Evolutionary conservation across 1,284 basidiomycete species (phyloP), one percentile per base, ranked within the genome.

Genomic region (Rhizopogon hawkerae): DNA sequence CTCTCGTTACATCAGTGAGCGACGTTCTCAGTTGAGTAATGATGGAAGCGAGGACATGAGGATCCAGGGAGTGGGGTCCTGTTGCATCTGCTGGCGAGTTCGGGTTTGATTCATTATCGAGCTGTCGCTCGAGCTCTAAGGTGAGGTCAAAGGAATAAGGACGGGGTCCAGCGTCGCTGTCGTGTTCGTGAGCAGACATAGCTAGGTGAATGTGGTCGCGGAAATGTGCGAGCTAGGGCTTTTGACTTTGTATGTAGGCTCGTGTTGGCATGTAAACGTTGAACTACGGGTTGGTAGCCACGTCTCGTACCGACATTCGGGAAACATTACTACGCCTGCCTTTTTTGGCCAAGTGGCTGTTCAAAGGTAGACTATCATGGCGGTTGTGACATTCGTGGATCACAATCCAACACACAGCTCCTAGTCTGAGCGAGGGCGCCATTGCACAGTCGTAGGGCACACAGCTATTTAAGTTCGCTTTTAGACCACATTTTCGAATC

Each of bases 121-220:
- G 76, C 66, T 88, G 79, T 45, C 75, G 78, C 63, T 89, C 86
- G 52, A 89, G 77, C 58, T 86, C 85, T 54, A 89, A 75, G 39
- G 77, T 76, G 51, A 87, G 75, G 64, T 89, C 87, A 57, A 89
- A 86, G 35, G 86, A 88, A 55, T 74, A 81, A 21, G 74, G 79
- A 16, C 76, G 72, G 46, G 60, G 49, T 33, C 41, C 46, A 10
- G 33, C 2, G 35, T 60, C 49, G 23, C 34, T 35, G 39, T 18
- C 21, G 10, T 45, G 35, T 37, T 56, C 48, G 11, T 48, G 45
- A 21, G 44, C 52, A 47, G 60, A 41, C 65, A 65, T 64, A 53
- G 51, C 54, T 35, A 38, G n/a, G 41, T 41, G 33, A 24, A 47
- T 37, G 16, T 41, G 48, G 13, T 33, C 41, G 34, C 35, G 50